These are phyloP conservation scores for Chrysoporthe austroafricana DNA, from an alignment of 2,329 filamentous ascomycete species.

Conservation along the genomic window DNA sequence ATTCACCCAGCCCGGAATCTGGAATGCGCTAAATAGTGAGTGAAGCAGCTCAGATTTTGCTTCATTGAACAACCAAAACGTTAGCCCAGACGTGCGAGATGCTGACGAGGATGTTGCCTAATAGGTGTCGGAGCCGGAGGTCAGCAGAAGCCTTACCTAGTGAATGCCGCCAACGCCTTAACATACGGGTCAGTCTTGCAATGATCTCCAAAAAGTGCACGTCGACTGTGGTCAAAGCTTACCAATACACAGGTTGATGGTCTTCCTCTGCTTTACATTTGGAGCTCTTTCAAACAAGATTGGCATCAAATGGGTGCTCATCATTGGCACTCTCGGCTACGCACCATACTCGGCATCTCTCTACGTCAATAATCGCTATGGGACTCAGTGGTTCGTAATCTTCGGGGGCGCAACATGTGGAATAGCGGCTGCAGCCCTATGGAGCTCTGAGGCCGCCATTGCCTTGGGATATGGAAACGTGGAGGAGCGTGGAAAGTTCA, in stretches of 20 bases:
- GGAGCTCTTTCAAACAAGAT: slow-evolving; percentile 45
- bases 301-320: slow-evolving; percentile 45
- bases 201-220: slow-evolving; percentile 12
- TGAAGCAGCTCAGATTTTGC: neutral
- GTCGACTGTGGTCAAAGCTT: neutral
- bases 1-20: slow-evolving; percentile 52
- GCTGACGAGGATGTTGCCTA: neutral
- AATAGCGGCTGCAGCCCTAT: slow-evolving; percentile 42
- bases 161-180: slow-evolving; percentile 47
- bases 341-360: slow-evolving; percentile 48
- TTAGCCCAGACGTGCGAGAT: neutral
- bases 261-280: slow-evolving; percentile 46
- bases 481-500: slow-evolving; percentile 49
- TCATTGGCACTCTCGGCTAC: slow-evolving; percentile 49
- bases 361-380: slow-evolving; percentile 49
- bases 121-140: slow-evolving; percentile 41
- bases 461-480: slow-evolving; percentile 50
- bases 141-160: slow-evolving; percentile 41
- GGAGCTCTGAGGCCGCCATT: slow-evolving; percentile 42
- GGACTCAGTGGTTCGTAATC: slow-evolving; percentile 48
- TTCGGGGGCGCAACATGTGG: slow-evolving; percentile 48
- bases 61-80: no score
- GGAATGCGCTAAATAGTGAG: slow-evolving; percentile 49
- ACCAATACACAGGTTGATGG: slow-evolving; percentile 44
- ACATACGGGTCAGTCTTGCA: slow-evolving; percentile 39